These are phyloP conservation scores for Paecilomyces dactylethromorphus DNA, from an alignment of 2,329 filamentous ascomycete genomes.

Conservation along the genomic window DNA sequence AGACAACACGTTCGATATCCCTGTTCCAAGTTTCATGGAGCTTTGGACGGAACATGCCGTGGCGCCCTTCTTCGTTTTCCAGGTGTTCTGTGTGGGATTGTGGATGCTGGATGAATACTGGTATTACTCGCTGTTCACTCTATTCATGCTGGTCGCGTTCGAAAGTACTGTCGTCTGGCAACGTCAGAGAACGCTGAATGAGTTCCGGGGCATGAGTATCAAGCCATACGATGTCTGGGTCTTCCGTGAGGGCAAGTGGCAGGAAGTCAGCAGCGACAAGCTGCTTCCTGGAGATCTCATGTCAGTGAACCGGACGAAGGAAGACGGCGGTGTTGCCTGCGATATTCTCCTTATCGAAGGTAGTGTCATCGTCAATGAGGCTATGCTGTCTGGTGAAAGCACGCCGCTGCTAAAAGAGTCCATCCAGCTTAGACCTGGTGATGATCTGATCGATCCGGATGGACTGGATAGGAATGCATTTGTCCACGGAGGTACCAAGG, in stretches of 20 bases:
- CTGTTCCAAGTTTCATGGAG: slow-evolving; percentile 90
- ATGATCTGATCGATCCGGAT: slow-evolving; percentile 76
- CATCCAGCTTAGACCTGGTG: slow-evolving; percentile 76
- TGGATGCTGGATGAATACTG: slow-evolving; percentile 99
- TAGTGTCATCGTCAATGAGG: slow-evolving; percentile 95
- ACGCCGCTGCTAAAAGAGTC: slow-evolving; percentile 96
- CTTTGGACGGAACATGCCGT: slow-evolving; percentile 98
- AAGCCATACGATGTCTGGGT: slow-evolving; percentile 96
- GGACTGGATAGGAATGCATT: slow-evolving; percentile 95
- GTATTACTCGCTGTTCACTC: slow-evolving; percentile 98
- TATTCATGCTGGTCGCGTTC: slow-evolving; percentile 96
- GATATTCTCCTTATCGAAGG: slow-evolving; percentile 95
- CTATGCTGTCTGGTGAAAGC: slow-evolving; percentile 97
- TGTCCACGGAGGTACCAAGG: slow-evolving; percentile 94
- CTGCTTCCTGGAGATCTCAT: slow-evolving; percentile 89
- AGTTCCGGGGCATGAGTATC: slow-evolving; percentile 99
- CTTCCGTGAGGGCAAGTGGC: slow-evolving; percentile 81
- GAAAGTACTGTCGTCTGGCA: slow-evolving; percentile 99
- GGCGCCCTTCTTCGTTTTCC: slow-evolving; percentile 98
- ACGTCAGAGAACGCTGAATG: slow-evolving; percentile 85
- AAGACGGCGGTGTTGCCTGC: slow-evolving; percentile 93
- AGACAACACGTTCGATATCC: slow-evolving; percentile 93
- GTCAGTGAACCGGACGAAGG: slow-evolving; percentile 88
- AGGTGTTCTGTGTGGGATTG: slow-evolving; percentile 94
- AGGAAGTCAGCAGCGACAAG: slow-evolving; percentile 80